Base-by-base conservation (phyloP, 805 yeast genomes). In the Starmera amethionina region DNA sequence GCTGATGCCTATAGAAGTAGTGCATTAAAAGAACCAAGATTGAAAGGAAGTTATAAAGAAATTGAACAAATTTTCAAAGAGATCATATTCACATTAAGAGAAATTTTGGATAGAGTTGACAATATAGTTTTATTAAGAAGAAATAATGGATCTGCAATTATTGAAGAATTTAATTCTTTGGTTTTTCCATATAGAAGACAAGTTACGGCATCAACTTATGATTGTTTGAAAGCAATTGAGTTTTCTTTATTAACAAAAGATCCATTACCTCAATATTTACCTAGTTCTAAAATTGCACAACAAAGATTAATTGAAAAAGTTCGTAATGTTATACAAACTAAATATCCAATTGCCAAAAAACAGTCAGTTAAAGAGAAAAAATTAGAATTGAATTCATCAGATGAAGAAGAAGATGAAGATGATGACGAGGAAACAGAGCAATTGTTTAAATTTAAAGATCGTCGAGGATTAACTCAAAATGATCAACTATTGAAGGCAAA, bases 211-310 rank as follows among this genome's bases (percentile, higher is more conserved):
- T 60, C 70, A 8, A 44, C 72, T 32, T 53, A 59, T 14, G 56
- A 63, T 38, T 41, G 59, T 4, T 49, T 70, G 49, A 59, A 72
- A 32, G 67, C 72, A 8, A 56, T 71, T 12, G 67, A 68, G 41
- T 63, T 62, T 32, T 72, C 75, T 0, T 49, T 70, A n/a, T 37
- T 51, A 7, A 67, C 59, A 34, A 72, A 71, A 43, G 51, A 64
- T 1, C 77, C 77, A 2, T 41, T 73, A 25, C 77, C 78, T 2
- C 77, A 71, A 44, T 71, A 60, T 47, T 40, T 72, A 15, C 77
- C 77, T 2, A 69, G 75, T 48, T 61, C 73, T 2, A 60, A 70
- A 45, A 60, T 70, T 34, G 65, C 77, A 1, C 77, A 73, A 34
- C 50, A 68, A 39, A 60, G 75, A 39, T 46, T 72, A 15, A 61